Conservation (phyloP, 179 eudicot species). For the Silene vulgaris region DNA sequence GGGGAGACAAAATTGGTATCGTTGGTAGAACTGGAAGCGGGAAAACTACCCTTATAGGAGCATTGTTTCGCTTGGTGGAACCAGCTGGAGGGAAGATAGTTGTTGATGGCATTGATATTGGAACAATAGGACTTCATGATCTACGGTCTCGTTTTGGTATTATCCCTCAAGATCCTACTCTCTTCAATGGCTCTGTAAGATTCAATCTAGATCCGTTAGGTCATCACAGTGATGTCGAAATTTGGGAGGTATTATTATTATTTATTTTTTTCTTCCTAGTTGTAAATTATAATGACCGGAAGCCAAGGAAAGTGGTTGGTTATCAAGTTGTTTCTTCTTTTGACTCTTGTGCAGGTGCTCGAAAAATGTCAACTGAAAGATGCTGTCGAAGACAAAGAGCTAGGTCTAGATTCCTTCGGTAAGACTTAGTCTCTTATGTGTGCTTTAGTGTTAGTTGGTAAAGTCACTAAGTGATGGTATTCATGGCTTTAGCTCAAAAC, state of each 20-base stretch:
- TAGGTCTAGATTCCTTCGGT: conserved; percentile 49
- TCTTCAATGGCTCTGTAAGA: conserved; percentile 67
- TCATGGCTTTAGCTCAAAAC: background rate
- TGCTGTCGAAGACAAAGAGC: conserved; percentile 46
- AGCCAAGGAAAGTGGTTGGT: background rate
- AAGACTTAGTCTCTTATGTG: background rate
- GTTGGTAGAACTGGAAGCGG: conserved; percentile 92
- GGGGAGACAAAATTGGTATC: conserved; percentile 74
- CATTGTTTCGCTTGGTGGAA: conserved; percentile 72
- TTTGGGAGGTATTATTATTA: conserved; percentile 55
- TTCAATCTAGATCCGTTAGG: conserved; percentile 62
- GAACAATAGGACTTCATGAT: conserved; percentile 65
- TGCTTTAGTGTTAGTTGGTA: background rate
- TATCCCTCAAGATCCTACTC: conserved; percentile 79
- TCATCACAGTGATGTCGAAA: conserved; percentile 45
- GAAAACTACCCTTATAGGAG: conserved; percentile 72
- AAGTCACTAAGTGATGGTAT: background rate
- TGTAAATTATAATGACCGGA: background rate
- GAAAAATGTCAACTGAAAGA: conserved; percentile 53
- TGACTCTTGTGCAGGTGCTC: conserved; percentile 17
- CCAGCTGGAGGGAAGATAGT: conserved; percentile 59
- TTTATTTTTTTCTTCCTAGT: background rate
- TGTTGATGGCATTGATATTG: conserved; percentile 62
- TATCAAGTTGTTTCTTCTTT: background rate
- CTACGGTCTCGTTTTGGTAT: conserved; percentile 63